phyloP scores from a whole-genome alignment of 257 asterid genomes.

The Solanum bulbocastanum region DNA sequence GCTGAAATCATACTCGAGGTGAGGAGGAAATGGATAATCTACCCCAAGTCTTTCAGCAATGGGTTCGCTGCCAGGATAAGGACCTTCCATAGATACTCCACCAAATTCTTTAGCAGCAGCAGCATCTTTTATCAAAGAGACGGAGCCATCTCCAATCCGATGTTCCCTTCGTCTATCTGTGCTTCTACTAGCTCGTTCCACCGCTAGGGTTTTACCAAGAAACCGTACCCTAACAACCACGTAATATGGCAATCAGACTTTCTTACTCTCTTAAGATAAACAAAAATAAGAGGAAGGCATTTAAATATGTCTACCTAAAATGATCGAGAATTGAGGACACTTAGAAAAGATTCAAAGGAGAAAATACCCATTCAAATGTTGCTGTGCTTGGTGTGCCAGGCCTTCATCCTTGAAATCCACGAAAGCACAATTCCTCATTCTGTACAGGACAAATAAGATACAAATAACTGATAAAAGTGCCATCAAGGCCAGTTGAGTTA shows the following conservation, averaged over 20 bases:
- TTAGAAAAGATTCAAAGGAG: not conserved
- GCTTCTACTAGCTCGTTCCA: conserved; percentile 51
- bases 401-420: conserved; percentile 62
- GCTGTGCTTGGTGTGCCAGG: conserved; percentile 70
- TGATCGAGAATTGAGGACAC: not conserved
- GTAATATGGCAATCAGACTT: conserved; percentile 4
- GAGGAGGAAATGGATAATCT: conserved; percentile 87
- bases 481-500: not conserved
- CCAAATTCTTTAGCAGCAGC: conserved; percentile 14
- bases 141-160: conserved; percentile 16
- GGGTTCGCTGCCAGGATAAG: conserved; percentile 33
- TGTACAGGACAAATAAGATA: not conserved
- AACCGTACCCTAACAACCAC: conserved; percentile 49
- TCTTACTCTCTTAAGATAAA: not conserved
- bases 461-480: not conserved
- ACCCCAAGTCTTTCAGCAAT: conserved; percentile 82
- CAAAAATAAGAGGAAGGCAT: not conserved
- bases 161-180: conserved; percentile 24
- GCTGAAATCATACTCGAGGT: conserved; percentile 64
- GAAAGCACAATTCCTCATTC: conserved; percentile 76
- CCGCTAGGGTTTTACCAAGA: conserved; percentile 71
- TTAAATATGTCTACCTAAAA: not conserved
- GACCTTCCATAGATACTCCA: conserved; percentile 14
- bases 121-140: conserved; percentile 14
- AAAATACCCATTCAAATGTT: conserved; percentile 64